These are phyloP conservation scores for Trichoderma asperelloides DNA, from an alignment of 495 filamentous ascomycete species.

Conservation along the genomic window DNA sequence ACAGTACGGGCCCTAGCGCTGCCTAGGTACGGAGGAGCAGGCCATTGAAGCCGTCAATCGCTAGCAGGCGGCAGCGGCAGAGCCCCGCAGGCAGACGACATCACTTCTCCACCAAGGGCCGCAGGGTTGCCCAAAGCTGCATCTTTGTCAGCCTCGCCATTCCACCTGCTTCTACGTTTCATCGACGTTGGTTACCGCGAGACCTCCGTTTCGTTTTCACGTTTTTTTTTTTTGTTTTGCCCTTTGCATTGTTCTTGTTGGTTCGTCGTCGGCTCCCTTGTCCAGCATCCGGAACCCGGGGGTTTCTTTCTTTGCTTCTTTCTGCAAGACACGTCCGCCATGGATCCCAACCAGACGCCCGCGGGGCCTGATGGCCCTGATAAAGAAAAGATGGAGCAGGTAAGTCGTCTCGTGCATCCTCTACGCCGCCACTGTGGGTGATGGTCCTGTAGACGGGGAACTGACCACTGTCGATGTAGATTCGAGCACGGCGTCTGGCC, in stretches of 20 bases:
- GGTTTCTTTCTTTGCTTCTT: background rate
- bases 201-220: background rate
- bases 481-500: conserved; percentile 31
- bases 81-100: background rate
- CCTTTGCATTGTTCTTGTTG: background rate
- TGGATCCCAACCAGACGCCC: conserved; percentile 15
- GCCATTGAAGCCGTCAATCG: background rate
- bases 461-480: conserved; percentile 17
- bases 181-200: background rate
- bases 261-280: background rate
- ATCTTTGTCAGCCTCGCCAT: conserved; percentile 8
- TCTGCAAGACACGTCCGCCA: background rate
- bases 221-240: background rate
- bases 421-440: background rate
- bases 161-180: conserved; percentile 6
- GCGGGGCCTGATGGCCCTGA: conserved; percentile 19
- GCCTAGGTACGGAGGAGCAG: background rate
- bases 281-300: background rate
- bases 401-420: conserved; percentile 10
- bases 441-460: background rate
- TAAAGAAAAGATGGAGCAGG: conserved; percentile 27
- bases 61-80: conserved; percentile 1
- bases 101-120: conserved; percentile 6
- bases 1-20: background rate
- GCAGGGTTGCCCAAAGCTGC: background rate